Conservation (phyloP, 106 monocot genomes). For the Posidonia australis region DNA sequence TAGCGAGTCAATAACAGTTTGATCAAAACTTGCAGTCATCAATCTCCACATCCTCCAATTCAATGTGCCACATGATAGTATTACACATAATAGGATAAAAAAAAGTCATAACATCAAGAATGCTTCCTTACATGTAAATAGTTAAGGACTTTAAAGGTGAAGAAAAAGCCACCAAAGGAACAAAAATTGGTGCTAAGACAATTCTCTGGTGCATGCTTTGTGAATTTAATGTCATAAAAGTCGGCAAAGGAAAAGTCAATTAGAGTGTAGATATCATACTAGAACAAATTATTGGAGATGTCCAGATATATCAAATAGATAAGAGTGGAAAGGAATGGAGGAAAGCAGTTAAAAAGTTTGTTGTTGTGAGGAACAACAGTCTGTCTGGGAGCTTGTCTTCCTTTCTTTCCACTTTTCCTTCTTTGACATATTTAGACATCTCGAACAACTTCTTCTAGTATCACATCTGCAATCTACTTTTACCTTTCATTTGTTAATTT, state of each 20-base stretch:
- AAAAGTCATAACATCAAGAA: constrained; percentile 21
- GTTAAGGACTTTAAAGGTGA: constrained; percentile 23
- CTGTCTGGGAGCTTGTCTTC: constrained; percentile 43
- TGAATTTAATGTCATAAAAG: constrained; percentile 62
- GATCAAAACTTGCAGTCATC: constrained; percentile 14
- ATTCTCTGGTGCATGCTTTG: constrained; percentile 30
- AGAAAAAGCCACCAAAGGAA: constrained; percentile 19
- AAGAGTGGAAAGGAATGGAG: constrained; percentile 40
- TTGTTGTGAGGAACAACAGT: constrained; percentile 88
- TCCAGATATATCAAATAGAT: constrained; percentile 73
- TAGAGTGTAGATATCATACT: constrained; percentile 49
- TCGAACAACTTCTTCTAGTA: constrained; percentile 59
- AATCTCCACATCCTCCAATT: constrained; percentile 22
- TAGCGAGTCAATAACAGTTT: constrained; percentile 23
- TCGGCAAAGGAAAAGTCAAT: constrained; percentile 52
- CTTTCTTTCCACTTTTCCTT: constrained; percentile 42
- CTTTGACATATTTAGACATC: constrained; percentile 70
- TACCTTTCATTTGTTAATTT: constrained; percentile 60
- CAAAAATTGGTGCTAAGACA: constrained; percentile 35
- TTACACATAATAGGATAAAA: constrained; percentile 22
- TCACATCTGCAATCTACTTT: constrained; percentile 44
- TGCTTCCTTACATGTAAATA: constrained; percentile 28
- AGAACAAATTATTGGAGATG: constrained; percentile 56
- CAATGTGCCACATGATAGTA: constrained; percentile 23
- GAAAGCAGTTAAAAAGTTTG: constrained; percentile 44